Evolutionary conservation across 2,329 filamentous ascomycete species (phyloP).

Genomic region (Xylariaceae sp.): DNA sequence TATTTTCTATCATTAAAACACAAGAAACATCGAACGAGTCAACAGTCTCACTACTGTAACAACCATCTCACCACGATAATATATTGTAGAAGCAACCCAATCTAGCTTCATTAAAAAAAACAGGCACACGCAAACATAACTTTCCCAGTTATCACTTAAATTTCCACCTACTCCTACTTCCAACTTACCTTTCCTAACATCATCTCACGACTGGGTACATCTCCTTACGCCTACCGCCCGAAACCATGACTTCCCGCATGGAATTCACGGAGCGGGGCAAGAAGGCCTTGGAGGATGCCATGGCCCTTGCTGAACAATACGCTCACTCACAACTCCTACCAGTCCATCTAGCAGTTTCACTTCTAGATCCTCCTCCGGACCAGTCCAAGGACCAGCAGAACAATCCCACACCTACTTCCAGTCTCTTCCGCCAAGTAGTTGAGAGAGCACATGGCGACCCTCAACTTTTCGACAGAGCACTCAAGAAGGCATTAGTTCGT

Average conservation of each 20-base stretch:
- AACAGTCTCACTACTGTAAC: background rate
- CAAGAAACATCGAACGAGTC: background rate
- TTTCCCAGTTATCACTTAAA: background rate
- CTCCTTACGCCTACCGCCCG: conserved; percentile 24
- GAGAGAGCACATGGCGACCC: conserved; percentile 93
- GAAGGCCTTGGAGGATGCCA: conserved; percentile 88
- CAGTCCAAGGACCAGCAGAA: conserved; percentile 86
- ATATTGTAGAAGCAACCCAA: conserved; percentile 6
- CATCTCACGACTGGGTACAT: conserved; percentile 31
- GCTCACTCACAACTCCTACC: conserved; percentile 90
- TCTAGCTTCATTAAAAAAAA: conserved; percentile 7
- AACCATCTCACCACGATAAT: background rate
- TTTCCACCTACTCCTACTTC: conserved; percentile 5
- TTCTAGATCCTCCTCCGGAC: conserved; percentile 78
- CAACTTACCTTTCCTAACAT: too few species aligned
- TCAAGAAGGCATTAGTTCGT: conserved; percentile 92
- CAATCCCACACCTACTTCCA: conserved; percentile 67
- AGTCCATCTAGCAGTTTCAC: conserved; percentile 84
- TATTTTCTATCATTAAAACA: conserved; percentile 7
- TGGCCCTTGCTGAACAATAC: conserved; percentile 87
- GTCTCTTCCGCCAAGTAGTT: conserved; percentile 94
- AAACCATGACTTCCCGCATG: conserved; percentile 75
- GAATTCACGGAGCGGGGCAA: conserved; percentile 94
- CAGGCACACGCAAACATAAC: conserved; percentile 23
- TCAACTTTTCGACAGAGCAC: conserved; percentile 82